A percentile compares a stretch with the other conserved stretches of the same genome.
phyloP scores from a whole-genome alignment of 352 stramenopile species.

The Nothophytophthora sp. region DNA sequence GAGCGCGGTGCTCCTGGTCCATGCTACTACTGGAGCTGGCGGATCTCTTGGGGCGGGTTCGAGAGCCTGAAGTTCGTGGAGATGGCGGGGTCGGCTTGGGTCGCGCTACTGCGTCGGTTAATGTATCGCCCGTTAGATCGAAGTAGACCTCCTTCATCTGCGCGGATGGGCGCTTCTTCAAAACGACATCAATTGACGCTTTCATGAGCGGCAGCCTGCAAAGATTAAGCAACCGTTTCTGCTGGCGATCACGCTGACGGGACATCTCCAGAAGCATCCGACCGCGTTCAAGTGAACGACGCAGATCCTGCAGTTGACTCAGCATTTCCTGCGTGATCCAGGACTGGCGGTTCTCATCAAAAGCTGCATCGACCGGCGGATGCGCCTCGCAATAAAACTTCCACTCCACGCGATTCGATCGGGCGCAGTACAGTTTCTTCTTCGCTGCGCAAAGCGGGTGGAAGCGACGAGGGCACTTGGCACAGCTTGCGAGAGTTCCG shows the following conservation, averaged over 20 bases:
- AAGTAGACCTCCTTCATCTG: constrained; percentile 76
- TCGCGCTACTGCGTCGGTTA: constrained; percentile 53
- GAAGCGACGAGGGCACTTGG: constrained; percentile 63
- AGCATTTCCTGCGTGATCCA: constrained; percentile 84
- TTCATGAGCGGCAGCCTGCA: constrained; percentile 67
- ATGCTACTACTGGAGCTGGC: constrained; percentile 9
- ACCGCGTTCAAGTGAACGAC: constrained; percentile 75
- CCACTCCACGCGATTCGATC: constrained; percentile 64
- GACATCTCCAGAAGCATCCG: constrained; percentile 88
- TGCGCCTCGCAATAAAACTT: constrained; percentile 81
- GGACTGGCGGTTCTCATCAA: constrained; percentile 65
- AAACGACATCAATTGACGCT: constrained; percentile 63
- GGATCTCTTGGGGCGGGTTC: constrained; percentile 22
- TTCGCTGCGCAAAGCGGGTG: constrained; percentile 75
- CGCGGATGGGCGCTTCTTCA: constrained; percentile 72
- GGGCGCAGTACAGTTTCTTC: constrained; percentile 62
- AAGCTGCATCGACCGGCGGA: constrained; percentile 62
- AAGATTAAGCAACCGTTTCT: constrained; percentile 73
- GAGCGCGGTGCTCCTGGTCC: constrained; percentile 10
- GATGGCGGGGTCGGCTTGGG: constrained; percentile 16
- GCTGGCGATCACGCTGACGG: constrained; percentile 82
- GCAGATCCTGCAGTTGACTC: constrained; percentile 70
- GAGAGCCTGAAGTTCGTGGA: constrained; percentile 10
- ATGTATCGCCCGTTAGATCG: constrained; percentile 50
- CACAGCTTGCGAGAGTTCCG: constrained; percentile 55